phyloP scores from a whole-genome alignment of 495 filamentous ascomycete species.

The Cercophora scortea region DNA sequence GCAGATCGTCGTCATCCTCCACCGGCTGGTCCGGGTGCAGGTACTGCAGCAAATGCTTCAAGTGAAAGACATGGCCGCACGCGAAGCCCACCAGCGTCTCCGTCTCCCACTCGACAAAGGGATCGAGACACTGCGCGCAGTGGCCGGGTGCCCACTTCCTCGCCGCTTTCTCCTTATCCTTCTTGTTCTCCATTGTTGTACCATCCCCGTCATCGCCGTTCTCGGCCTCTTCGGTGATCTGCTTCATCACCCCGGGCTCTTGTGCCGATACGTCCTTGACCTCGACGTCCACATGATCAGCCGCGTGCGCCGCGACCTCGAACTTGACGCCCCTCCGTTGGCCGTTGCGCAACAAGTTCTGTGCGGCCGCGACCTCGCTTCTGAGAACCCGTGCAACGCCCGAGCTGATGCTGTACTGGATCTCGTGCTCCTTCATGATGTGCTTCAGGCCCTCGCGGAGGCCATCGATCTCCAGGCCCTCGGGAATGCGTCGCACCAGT shows the following conservation, averaged over 20 bases:
- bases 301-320: slow-evolving; percentile 50
- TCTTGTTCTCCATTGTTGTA: not conserved
- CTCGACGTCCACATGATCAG: slow-evolving; percentile 33
- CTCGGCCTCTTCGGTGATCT: slow-evolving; percentile 1
- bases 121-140: slow-evolving; percentile 56
- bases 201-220: not conserved
- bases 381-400: slow-evolving; percentile 82
- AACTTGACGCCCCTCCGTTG: slow-evolving; percentile 83
- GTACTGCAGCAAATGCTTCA: slow-evolving; percentile 62
- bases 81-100: slow-evolving; percentile 85
- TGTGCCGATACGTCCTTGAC: slow-evolving; percentile 15
- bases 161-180: slow-evolving; percentile 3
- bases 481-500: slow-evolving; percentile 82
- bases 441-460: slow-evolving; percentile 74
- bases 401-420: slow-evolving; percentile 82
- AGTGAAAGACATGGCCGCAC: slow-evolving; percentile 86
- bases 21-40: slow-evolving; percentile 31
- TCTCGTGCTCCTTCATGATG: slow-evolving; percentile 87
- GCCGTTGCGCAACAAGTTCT: slow-evolving; percentile 67
- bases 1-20: slow-evolving; percentile 15
- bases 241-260: slow-evolving; percentile 3
- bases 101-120: slow-evolving; percentile 53
- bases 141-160: slow-evolving; percentile 38
- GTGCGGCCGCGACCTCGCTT: slow-evolving; percentile 76
- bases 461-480: slow-evolving; percentile 84